Base-by-base conservation (phyloP, 2,329 filamentous ascomycete genomes). In the Scleromitrula shiraiana region DNA sequence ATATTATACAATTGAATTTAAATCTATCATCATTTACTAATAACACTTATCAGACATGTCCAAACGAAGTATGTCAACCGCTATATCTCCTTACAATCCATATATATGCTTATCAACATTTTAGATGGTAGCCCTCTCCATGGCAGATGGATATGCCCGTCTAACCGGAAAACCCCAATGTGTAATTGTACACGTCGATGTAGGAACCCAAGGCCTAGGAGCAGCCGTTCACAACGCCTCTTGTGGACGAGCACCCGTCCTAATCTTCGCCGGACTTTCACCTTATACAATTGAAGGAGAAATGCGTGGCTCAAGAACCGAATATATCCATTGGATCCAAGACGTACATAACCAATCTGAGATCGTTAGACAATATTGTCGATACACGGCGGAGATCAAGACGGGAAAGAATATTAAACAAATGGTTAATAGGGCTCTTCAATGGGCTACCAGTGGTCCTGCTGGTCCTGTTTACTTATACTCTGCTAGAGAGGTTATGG, bases 281-380 rank as follows among this genome's bases (percentile, higher is more conserved):
- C 84, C 84, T 0, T 84, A 76, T 61, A 88, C 84, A 0, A 76
- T 83, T 43, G 82, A 87, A 56, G 84, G 84, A 5, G 83, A 88
- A 64, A 76, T 82, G 64, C 70, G 78, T 5, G 84, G 84, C 1
- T 80, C 76, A 1, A 68, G 84, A 49, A 87, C 83, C 0, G 84
- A 88, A 63, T 88, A 85, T 59, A 87, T 87, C 56, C 83, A 88
- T 59, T 88, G 83, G 82, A 82, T 88, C 24, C 84, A 88, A 59
- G 83, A 88, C 64, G 80, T 86, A 2, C 83, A 80, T 0, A 83
- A 88, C 57, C 84, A 88, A 64, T 84, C 83, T 60, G 74, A 79
- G 57, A 87, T 88, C 41, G 75, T 88, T 7, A 69, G 74, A 0
- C 83, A 88, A 62, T 88, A 88, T 59, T 88, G 84, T 60, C 72